Percentiles rank a stretch among this genome's conserved stretches.
Evolutionary conservation across 345 rosid genomes (phyloP).

Genomic region (Litchi chinensis): DNA sequence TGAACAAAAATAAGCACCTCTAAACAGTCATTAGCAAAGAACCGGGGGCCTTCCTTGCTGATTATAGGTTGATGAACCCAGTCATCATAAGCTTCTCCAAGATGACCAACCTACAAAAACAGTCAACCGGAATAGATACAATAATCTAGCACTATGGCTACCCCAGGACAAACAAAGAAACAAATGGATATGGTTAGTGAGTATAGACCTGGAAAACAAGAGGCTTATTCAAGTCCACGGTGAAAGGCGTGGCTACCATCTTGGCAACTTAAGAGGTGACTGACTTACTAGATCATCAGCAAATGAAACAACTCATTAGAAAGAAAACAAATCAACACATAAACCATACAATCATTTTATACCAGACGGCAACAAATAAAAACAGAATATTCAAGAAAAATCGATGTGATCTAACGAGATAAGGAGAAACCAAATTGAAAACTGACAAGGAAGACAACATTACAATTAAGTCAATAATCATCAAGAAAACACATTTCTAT

Average conservation of each 20-base stretch:
- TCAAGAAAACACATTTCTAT: background rate
- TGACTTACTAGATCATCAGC: background rate
- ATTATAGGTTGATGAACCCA: conserved; percentile 87
- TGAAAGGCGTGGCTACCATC: conserved; percentile 51
- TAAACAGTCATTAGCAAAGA: conserved; percentile 54
- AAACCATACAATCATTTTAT: background rate
- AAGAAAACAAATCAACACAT: background rate
- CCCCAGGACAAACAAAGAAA: background rate
- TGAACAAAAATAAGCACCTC: conserved; percentile 47
- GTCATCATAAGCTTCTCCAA: conserved; percentile 72
- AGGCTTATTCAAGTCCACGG: conserved; percentile 53
- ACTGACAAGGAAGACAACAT: background rate
- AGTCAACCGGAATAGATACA: no score
- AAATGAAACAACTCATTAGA: background rate
- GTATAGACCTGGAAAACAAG: conserved; percentile 50
- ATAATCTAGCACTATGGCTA: no score
- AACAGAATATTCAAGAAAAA: no score
- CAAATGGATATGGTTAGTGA: background rate
- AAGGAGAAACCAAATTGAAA: background rate
- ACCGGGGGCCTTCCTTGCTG: conserved; percentile 70
- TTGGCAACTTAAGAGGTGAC: conserved; percentile 16
- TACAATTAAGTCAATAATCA: background rate
- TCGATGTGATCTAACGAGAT: background rate
- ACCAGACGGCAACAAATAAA: background rate
- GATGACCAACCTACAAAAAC: conserved; percentile 63